phyloP scores from a whole-genome alignment of 2,329 filamentous ascomycete genomes.

The Ophiosphaerella herpotricha region DNA sequence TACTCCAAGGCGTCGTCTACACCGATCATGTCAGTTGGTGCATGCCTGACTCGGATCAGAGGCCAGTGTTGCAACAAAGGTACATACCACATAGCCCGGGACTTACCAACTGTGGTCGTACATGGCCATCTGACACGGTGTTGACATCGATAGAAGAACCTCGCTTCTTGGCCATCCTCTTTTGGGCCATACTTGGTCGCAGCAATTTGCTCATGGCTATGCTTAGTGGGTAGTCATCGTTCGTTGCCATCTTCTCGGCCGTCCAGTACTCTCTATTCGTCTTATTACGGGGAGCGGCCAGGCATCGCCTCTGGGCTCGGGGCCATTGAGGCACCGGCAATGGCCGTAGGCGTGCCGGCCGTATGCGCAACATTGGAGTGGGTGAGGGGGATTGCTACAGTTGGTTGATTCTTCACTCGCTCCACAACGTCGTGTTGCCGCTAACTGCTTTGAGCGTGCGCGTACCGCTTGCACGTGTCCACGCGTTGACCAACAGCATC shows the following conservation, averaged over 20 bases:
- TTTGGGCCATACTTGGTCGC: slow-evolving; percentile 8
- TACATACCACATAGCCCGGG: slow-evolving; percentile 51
- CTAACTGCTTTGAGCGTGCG: background rate
- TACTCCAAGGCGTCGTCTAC: slow-evolving; percentile 72
- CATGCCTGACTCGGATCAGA: background rate
- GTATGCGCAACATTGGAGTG: slow-evolving; percentile 25
- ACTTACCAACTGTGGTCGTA: slow-evolving; percentile 49
- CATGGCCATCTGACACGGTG: slow-evolving; percentile 2
- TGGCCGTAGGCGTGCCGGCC: slow-evolving; percentile 11
- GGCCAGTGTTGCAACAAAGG: slow-evolving; percentile 9
- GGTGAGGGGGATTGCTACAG: background rate
- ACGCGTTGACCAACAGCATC: background rate
- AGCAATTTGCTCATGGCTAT: slow-evolving; percentile 9
- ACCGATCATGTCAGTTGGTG: slow-evolving; percentile 9
- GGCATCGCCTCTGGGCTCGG: background rate
- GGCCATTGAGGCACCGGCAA: slow-evolving; percentile 1
- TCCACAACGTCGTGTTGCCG: background rate
- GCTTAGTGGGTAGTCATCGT: slow-evolving; percentile 20
- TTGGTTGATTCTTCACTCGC: background rate
- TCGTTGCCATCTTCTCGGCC: slow-evolving; percentile 17
- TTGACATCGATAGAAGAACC: background rate
- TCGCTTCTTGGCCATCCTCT: background rate
- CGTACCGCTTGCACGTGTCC: background rate
- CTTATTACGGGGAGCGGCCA: background rate
- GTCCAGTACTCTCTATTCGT: slow-evolving; percentile 10